A percentile compares a stretch with the other conserved stretches of the same genome.
Conservation (phyloP, 257 asterid genomes). For the Coffea canephora region DNA sequence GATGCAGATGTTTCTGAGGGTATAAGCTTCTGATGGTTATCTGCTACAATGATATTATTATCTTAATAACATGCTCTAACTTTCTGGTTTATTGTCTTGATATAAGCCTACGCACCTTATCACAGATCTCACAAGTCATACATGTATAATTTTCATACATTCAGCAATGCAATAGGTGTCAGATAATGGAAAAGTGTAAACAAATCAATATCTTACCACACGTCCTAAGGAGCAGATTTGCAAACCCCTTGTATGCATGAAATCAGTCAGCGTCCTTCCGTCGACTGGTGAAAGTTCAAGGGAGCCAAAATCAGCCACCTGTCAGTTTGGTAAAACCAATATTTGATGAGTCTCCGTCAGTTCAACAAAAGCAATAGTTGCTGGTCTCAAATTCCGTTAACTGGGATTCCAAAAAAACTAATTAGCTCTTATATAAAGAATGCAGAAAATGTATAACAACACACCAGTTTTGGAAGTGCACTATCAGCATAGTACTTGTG, state of each 20-base stretch:
- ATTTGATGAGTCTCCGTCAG: constrained; percentile 13
- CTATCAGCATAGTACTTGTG: constrained; percentile 64
- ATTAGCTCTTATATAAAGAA: too few species aligned
- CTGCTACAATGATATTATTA: neutral
- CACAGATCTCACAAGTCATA: neutral
- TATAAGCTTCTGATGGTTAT: neutral
- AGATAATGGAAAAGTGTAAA: too few species aligned
- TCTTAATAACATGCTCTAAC: neutral
- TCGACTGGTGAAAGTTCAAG: constrained; percentile 86
- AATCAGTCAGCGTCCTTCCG: constrained; percentile 80
- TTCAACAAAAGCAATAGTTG: too few species aligned
- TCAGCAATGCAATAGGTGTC: neutral
- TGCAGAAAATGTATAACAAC: constrained; percentile 10
- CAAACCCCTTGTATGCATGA: constrained; percentile 87
- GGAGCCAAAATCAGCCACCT: constrained; percentile 89
- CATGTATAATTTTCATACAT: neutral
- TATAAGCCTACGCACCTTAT: neutral
- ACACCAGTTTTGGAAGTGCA: constrained; percentile 74
- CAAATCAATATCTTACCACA: constrained; percentile 46
- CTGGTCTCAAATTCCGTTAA: neutral
- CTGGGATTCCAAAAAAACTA: neutral
- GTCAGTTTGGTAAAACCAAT: constrained; percentile 14
- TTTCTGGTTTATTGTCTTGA: neutral
- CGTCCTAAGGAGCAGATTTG: constrained; percentile 72
- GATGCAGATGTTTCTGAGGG: neutral